Evolutionary conservation across 768 basidiomycete species (phyloP).

Genomic region (Pisolithus microcarpus): DNA sequence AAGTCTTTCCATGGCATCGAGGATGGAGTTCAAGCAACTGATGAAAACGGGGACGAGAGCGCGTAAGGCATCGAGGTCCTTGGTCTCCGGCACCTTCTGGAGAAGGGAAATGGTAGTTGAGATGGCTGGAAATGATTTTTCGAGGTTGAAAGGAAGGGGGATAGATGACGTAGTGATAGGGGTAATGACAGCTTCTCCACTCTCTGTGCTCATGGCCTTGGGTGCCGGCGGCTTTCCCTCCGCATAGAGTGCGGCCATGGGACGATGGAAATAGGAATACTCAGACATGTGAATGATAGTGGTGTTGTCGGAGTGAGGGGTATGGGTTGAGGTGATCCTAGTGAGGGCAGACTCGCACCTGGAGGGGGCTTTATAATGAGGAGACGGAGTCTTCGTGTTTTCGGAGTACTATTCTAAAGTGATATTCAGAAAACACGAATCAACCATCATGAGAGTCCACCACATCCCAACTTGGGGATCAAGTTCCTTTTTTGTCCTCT

Average conservation of each 20-base stretch:
- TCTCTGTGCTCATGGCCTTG: constrained; percentile 6
- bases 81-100: constrained; percentile 14
- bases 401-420: no score
- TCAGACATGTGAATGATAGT: background rate
- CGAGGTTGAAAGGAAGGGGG: constrained; percentile 23
- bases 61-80: constrained; percentile 22
- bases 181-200: constrained; percentile 17
- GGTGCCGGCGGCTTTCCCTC: background rate
- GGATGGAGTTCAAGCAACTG: constrained; percentile 20
- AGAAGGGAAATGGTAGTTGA: constrained; percentile 24
- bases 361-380: background rate
- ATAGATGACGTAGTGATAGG: constrained; percentile 9
- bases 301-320: background rate
- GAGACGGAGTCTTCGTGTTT: background rate
- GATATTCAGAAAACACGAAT: no score
- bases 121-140: constrained; percentile 32
- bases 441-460: background rate
- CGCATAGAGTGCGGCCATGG: no score
- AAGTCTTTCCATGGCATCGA: constrained; percentile 20
- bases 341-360: background rate
- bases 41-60: constrained; percentile 21
- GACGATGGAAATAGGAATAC: no score
- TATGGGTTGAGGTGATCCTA: no score
- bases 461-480: background rate
- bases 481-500: no score